Percentiles rank a stretch among this genome's conserved stretches.
Evolutionary conservation across 2,329 filamentous ascomycete species (phyloP).

Genomic region (Plenodomus lindquistii): DNA sequence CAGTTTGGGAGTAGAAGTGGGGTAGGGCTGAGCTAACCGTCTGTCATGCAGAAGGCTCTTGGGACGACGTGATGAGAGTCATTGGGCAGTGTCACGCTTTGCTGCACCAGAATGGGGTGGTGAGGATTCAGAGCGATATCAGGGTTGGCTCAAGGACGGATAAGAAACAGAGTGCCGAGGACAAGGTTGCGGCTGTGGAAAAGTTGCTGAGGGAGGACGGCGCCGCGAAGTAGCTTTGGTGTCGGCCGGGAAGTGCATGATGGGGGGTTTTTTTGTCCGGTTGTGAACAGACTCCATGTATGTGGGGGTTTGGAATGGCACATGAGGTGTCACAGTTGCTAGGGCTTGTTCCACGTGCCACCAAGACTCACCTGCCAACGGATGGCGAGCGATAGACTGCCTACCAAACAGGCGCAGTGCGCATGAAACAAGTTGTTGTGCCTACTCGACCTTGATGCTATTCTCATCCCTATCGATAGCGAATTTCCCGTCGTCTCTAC

Average conservation of each 20-base stretch:
- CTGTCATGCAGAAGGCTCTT: slow-evolving; percentile 71
- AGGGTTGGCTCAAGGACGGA: slow-evolving; percentile 83
- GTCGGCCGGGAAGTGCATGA: background rate
- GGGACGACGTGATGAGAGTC: slow-evolving; percentile 79
- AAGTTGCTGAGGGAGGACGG: slow-evolving; percentile 51
- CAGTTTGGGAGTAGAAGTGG: background rate
- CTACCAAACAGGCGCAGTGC: background rate
- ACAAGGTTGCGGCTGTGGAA: slow-evolving; percentile 72
- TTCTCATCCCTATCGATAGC: background rate
- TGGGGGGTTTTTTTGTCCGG: background rate
- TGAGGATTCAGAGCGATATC: slow-evolving; percentile 85
- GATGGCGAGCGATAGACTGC: background rate
- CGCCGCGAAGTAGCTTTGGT: background rate
- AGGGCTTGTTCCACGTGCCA: background rate
- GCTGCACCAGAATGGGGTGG: slow-evolving; percentile 44
- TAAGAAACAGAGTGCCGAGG: slow-evolving; percentile 78
- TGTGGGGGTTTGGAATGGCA: slow-evolving; percentile 1
- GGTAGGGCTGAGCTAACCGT: slow-evolving; percentile 5
- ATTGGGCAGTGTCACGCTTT: slow-evolving; percentile 47
- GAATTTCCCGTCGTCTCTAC: background rate
- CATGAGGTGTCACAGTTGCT: slow-evolving; percentile 13
- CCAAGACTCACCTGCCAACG: background rate
- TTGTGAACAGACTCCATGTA: background rate
- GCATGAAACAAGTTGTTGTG: slow-evolving; percentile 2
- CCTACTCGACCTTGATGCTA: background rate